Evolutionary conservation across 2,329 filamentous ascomycete genomes (phyloP), one percentile per base, ranked within the genome.

Genomic region (Bimuria novae-zelandiae): DNA sequence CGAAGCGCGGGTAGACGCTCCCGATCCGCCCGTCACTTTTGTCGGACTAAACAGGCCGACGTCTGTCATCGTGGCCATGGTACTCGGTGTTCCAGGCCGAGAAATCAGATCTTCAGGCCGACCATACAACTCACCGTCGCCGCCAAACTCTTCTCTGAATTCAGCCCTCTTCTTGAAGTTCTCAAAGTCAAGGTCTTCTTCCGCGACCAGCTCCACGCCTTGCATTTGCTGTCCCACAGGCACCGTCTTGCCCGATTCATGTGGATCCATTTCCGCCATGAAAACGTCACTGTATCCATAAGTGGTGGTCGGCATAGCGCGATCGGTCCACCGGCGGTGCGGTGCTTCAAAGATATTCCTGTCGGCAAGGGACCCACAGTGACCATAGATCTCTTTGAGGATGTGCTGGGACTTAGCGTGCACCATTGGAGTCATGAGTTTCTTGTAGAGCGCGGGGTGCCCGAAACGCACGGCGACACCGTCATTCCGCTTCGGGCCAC

Each of bases 101-200:
- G 61, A 67, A 12, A 83, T 74, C 1, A 87, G 75, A 55, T 90
- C 87, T 17, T 80, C 77, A 1, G 81, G 77, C 12, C 77, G 80
- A 3, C 88, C 88, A 60, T 77, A 80, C 1, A 80, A 62, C 48
- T 77, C 75, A 23, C 89, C 89, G 44, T 79, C 77, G 8, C 89
- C 92, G 16, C 91, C 92, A 62, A 92, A 90, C 46, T 94, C 88
- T 14, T 92, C 88, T 0, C 87, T 85, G 75, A 97, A 97, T 63
- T 97, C 92, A 2, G 89, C 83, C 4, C 90, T 84, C 71, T 95
- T 89, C 76, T 95, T 97, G 81, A 88, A 97, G 74, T 90, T 92
- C 54, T 90, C 86, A 69, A 96, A 96, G 71, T 96, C 91, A 65
- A 96, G 86, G 35, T 91, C 86, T 44, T 84, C 82, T 67, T 97